Percentiles rank a stretch among this genome's conserved stretches.
phyloP scores from a whole-genome alignment of 2,329 filamentous ascomycete species.

The Massarina eburnea region DNA sequence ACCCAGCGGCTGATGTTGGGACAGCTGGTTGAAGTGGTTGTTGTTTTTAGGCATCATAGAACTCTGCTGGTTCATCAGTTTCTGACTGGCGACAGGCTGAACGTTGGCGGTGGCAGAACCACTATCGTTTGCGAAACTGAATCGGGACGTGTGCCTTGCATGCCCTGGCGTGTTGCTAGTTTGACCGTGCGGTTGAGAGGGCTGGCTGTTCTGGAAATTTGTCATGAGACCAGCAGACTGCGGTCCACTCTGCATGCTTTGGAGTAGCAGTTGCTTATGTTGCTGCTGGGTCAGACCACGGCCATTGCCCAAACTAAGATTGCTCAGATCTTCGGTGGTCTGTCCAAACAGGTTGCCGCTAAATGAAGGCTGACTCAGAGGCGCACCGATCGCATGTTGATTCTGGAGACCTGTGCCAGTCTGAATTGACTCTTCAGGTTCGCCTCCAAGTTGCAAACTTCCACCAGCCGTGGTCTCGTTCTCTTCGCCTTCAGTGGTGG shows the following conservation, averaged over 20 bases:
- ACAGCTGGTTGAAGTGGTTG: slow-evolving; percentile 53
- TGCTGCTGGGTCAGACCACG: slow-evolving; percentile 78
- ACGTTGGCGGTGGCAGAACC: slow-evolving; percentile 63
- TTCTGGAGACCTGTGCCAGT: slow-evolving; percentile 60
- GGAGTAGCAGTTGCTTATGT: slow-evolving; percentile 67
- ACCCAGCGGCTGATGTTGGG: slow-evolving; percentile 56
- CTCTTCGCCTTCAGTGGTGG: slow-evolving; percentile 61
- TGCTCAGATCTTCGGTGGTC: slow-evolving; percentile 42
- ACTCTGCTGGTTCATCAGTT: slow-evolving; percentile 80
- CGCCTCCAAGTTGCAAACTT: slow-evolving; percentile 86
- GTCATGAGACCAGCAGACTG: slow-evolving; percentile 58
- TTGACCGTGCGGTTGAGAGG: slow-evolving; percentile 51
- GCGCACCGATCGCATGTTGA: slow-evolving; percentile 69
- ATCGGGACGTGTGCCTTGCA: slow-evolving; percentile 80
- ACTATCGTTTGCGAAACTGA: slow-evolving; percentile 80
- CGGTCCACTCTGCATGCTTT: slow-evolving; percentile 57
- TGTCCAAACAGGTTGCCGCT: slow-evolving; percentile 41
- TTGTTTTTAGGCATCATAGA: slow-evolving; percentile 72
- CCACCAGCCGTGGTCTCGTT: slow-evolving; percentile 68
- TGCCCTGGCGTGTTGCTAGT: slow-evolving; percentile 67
- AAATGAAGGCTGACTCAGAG: slow-evolving; percentile 70
- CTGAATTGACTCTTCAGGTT: slow-evolving; percentile 79
- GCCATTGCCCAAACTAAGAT: slow-evolving; percentile 58
- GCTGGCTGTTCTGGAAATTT: slow-evolving; percentile 47
- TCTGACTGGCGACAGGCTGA: slow-evolving; percentile 76